phyloP scores from a whole-genome alignment of 768 basidiomycete species.

The Auricularia sp. region DNA sequence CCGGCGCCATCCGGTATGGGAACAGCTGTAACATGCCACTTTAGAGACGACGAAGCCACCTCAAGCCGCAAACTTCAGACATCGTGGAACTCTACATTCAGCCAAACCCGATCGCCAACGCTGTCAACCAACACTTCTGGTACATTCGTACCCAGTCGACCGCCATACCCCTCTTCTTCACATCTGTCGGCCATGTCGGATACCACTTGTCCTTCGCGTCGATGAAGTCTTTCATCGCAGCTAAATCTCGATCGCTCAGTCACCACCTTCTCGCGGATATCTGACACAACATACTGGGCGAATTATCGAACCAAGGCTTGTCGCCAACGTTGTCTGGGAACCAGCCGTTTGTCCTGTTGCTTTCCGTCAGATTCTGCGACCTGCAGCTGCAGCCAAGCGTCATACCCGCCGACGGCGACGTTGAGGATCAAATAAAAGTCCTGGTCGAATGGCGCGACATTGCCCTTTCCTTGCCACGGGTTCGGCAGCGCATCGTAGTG shows the following conservation, averaged over 20 bases:
- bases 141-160: conserved; percentile 9
- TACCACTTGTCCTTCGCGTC: conserved; percentile 7
- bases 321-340: conserved; percentile 29
- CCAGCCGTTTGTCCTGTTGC: conserved; percentile 25
- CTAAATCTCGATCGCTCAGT: neutral
- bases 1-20: too few relatives aligned
- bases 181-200: conserved; percentile 8
- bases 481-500: conserved; percentile 9
- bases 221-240: conserved; percentile 18
- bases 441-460: conserved; percentile 31
- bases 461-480: conserved; percentile 28
- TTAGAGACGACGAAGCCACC: too few relatives aligned
- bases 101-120: too few relatives aligned
- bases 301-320: conserved; percentile 17
- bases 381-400: neutral
- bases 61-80: too few relatives aligned
- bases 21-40: too few relatives aligned
- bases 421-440: conserved; percentile 20
- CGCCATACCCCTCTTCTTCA: conserved; percentile 7
- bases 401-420: conserved; percentile 24
- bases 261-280: neutral
- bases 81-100: too few relatives aligned
- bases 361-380: neutral
- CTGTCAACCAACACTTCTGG: conserved; percentile 15
- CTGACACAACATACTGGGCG: conserved; percentile 13